A percentile compares a stretch with the other conserved stretches of the same genome.
phyloP scores from a whole-genome alignment of 306 rosid species.

The Corylus heterophylla region DNA sequence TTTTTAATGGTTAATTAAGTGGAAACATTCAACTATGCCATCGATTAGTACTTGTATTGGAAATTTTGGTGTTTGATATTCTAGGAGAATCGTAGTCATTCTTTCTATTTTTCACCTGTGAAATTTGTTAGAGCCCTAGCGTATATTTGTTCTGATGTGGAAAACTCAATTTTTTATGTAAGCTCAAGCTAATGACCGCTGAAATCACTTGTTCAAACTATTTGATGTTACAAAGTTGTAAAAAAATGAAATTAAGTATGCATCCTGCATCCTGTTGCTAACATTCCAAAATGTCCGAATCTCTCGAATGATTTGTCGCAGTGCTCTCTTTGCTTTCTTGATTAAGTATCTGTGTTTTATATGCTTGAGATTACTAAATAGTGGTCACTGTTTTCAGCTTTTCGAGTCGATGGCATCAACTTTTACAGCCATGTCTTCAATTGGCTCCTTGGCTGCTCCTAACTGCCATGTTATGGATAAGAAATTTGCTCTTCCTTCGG shows the following conservation, averaged over 20 bases:
- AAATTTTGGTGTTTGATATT: neutral
- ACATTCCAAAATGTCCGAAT: no score
- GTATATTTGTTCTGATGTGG: no score
- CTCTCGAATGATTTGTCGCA: neutral
- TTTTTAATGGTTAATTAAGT: neutral
- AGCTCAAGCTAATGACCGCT: neutral
- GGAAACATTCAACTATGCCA: neutral
- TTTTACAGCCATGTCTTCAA: conserved; percentile 65
- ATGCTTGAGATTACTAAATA: neutral
- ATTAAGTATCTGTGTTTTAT: neutral
- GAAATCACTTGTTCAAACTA: no score
- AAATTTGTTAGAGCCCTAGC: no score
- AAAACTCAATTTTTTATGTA: neutral
- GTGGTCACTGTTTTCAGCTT: neutral
- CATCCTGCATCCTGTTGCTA: neutral
- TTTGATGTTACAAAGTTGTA: neutral
- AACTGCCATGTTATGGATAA: conserved; percentile 37
- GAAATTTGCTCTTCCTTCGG: conserved; percentile 27
- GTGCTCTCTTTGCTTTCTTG: neutral
- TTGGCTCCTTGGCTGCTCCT: conserved; percentile 53
- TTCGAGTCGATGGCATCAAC: conserved; percentile 67
- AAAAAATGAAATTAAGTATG: neutral
- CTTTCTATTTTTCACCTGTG: neutral
- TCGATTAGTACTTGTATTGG: neutral
- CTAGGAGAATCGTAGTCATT: neutral